phyloP scores from a whole-genome alignment of 306 rosid species.

The Cucurbita pepo region DNA sequence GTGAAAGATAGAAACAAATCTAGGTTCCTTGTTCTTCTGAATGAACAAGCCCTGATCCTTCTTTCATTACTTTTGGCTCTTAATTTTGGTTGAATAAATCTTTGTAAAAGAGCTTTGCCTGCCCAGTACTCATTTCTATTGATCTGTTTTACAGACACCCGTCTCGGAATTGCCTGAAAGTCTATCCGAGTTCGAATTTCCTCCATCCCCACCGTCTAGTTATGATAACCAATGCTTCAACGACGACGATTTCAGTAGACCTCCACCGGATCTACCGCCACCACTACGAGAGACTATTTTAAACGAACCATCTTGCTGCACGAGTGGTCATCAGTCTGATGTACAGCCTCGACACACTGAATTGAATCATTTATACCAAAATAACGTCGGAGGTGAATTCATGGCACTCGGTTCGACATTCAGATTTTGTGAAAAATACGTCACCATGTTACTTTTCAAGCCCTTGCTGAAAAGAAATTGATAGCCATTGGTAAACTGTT shows the following conservation, averaged over 20 bases:
- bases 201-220: slow-evolving; percentile 77
- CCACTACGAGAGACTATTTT: slow-evolving; percentile 31
- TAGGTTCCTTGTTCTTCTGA: background rate
- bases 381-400: slow-evolving; percentile 27
- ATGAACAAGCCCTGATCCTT: background rate
- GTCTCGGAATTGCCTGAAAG: slow-evolving; percentile 25
- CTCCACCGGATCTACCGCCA: slow-evolving; percentile 71
- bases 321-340: slow-evolving; percentile 6
- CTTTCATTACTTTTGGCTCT: background rate
- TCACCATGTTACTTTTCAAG: slow-evolving; percentile 42
- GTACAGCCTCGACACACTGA: slow-evolving; percentile 29
- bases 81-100: background rate
- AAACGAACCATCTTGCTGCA: slow-evolving; percentile 25
- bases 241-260: slow-evolving; percentile 45
- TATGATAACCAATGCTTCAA: slow-evolving; percentile 38
- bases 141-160: slow-evolving; percentile 30
- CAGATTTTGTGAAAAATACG: slow-evolving; percentile 40
- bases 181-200: slow-evolving; percentile 31
- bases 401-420: slow-evolving; percentile 47
- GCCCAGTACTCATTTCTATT: slow-evolving; percentile 1
- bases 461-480: slow-evolving; percentile 18
- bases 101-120: background rate
- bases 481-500: background rate
- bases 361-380: slow-evolving; percentile 58
- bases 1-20: background rate